Conservation (phyloP, 2,329 filamentous ascomycete species). For the Microdochium trichocladiopsis region DNA sequence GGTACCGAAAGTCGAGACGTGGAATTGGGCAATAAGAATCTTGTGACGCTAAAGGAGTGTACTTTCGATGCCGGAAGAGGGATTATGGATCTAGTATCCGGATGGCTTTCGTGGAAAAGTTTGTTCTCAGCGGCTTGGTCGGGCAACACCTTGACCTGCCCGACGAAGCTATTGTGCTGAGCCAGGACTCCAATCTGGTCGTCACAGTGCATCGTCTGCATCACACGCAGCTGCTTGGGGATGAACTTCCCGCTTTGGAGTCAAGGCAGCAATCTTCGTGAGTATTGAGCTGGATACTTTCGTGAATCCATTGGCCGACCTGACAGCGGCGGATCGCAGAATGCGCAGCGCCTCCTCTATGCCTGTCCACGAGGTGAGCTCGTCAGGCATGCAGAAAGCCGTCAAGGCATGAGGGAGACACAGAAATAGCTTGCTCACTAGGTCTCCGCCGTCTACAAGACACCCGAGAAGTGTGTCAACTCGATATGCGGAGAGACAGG, state of each 20-base stretch:
- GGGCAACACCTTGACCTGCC: conserved; percentile 25
- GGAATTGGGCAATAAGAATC: conserved; percentile 10
- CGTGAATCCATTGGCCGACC: conserved; percentile 35
- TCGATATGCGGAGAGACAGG: conserved; percentile 22
- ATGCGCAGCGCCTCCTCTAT: conserved; percentile 46
- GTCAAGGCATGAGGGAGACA: conserved; percentile 48
- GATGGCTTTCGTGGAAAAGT: conserved; percentile 19
- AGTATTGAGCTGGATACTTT: conserved; percentile 26
- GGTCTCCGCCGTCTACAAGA: conserved; percentile 39
- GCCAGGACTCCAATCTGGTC: conserved; percentile 26
- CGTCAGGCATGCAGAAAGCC: conserved; percentile 41
- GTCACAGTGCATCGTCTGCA: conserved; percentile 41
- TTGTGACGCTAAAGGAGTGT: conserved; percentile 6
- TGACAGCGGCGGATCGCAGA: conserved; percentile 37
- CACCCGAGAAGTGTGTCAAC: conserved; percentile 42
- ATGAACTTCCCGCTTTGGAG: conserved; percentile 36
- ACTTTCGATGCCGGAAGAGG: conserved; percentile 12
- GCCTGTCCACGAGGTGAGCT: conserved; percentile 39
- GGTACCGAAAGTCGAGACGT: conserved; percentile 25
- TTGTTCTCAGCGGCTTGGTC: conserved; percentile 16
- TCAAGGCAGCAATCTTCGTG: conserved; percentile 27
- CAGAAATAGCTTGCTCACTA: conserved; percentile 44
- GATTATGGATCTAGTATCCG: neutral
- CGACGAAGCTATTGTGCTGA: conserved; percentile 36
- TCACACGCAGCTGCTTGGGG: conserved; percentile 27